Evolutionary conservation across 495 filamentous ascomycete species (phyloP).

Genomic region (Talaromyces stipitatus): DNA sequence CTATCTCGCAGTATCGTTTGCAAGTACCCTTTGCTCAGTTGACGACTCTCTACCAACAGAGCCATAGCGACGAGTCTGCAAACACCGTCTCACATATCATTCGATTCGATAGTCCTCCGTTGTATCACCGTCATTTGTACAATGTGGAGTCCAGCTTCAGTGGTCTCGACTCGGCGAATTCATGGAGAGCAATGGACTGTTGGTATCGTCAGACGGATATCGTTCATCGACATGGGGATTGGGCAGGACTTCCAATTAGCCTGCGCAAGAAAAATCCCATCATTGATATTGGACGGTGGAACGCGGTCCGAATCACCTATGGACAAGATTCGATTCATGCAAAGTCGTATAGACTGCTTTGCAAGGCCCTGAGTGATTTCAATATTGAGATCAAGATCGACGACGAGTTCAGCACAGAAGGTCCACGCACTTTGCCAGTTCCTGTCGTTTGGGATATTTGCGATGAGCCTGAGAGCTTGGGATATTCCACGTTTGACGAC

Average conservation of each 20-base stretch:
- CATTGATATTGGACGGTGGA: constrained; percentile 63
- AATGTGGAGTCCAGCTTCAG: constrained; percentile 32
- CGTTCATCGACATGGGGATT: constrained; percentile 32
- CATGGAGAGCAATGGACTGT: constrained; percentile 59
- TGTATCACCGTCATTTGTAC: constrained; percentile 50
- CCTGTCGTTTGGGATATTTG: constrained; percentile 53
- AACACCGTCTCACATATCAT: constrained; percentile 46
- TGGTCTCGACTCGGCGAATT: constrained; percentile 25
- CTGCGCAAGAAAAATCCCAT: constrained; percentile 48
- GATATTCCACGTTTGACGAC: constrained; percentile 24
- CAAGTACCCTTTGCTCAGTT: constrained; percentile 60
- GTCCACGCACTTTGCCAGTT: constrained; percentile 12
- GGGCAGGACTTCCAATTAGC: constrained; percentile 36
- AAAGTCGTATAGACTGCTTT: constrained; percentile 36
- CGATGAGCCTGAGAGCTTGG: constrained; percentile 23
- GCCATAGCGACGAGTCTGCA: constrained; percentile 17
- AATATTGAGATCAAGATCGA: constrained; percentile 50
- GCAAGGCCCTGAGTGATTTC: constrained; percentile 58
- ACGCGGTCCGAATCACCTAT: constrained; percentile 30
- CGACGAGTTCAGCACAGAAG: constrained; percentile 18
- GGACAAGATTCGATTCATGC: constrained; percentile 15
- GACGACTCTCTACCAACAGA: constrained; percentile 42
- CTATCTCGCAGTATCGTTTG: constrained; percentile 35
- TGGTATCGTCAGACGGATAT: constrained; percentile 77
- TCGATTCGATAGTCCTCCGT: constrained; percentile 55